Base-by-base conservation (phyloP, 164 flowering plant genomes). In the Cinnamomum micranthum region DNA sequence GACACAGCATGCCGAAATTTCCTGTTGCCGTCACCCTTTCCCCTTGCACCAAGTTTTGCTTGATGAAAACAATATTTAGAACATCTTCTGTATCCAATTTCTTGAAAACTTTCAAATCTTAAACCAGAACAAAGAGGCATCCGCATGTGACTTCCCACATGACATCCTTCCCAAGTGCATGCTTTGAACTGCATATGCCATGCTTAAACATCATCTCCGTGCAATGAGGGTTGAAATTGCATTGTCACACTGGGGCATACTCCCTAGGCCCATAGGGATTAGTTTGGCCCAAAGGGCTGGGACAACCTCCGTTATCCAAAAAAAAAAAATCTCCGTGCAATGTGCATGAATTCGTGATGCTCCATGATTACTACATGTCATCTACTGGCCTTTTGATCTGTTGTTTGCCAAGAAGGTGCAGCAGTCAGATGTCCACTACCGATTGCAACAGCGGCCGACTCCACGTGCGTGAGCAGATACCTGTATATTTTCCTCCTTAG, bases 371-470 rank as follows among this genome's bases (percentile, higher is more conserved):
- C 12, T 19, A 2, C 35, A 25, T n/a, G 71, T 68, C 65, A 74
- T 68, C 76, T 74, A 24, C 70, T 35, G 10, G 14, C 65, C 76
- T 74, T 74, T 58, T 50, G 7, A 3, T 68, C 72, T 33, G 62
- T 9, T 51, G 27, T 28, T 66, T 41, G 67, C 15, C 59, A 33
- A n/a, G 68, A 3, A 14, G 31, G 15, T 5, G 28, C 6, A 5
- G 15, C 10, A 6, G 65, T 74, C 1, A 68, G 23, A 28, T 68
- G 66, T 31, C 89, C 86, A 65, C 86, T 79, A 27, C 96, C 90
- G 14, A 93, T 88, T 27, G 98, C 99, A 52, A 95, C 90, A 1
- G 99, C 98, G 33, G 99, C 98, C n/a, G 94, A 90, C 71, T 96
- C 99, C 6, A 96, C 98, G 62, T 96, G 97, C 0, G 93, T 86